These are phyloP conservation scores for Nephromyces sp. DNA, from an alignment of 169 alveolate genomes.

Conservation along the genomic window DNA sequence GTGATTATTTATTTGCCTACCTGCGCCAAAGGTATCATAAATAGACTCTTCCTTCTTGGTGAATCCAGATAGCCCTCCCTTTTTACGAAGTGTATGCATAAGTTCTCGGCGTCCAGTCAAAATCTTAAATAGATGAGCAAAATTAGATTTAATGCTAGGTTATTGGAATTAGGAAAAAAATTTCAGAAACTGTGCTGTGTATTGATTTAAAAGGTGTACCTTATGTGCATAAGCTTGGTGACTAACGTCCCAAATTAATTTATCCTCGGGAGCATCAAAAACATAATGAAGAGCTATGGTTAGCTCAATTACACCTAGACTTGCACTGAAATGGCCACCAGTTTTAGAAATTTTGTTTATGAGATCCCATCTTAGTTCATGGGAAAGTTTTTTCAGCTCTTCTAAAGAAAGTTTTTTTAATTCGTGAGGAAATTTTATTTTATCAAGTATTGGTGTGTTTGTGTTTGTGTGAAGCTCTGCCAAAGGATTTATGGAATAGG, in stretches of 20 bases:
- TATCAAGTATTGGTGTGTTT: neutral
- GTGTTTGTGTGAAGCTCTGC: too few relatives aligned
- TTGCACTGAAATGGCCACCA: conserved; percentile 74
- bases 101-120: conserved; percentile 70
- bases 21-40: conserved; percentile 77
- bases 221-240: conserved; percentile 61
- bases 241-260: conserved; percentile 65
- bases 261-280: conserved; percentile 65
- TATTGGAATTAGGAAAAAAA: neutral
- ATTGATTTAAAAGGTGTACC: neutral
- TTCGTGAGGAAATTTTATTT: neutral
- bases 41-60: conserved; percentile 56
- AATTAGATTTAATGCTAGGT: neutral
- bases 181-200: neutral
- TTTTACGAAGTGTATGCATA: conserved; percentile 57
- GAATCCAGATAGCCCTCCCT: conserved; percentile 68
- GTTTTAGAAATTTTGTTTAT: conserved; percentile 7
- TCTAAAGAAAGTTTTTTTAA: neutral
- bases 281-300: conserved; percentile 61
- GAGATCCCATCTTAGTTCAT: conserved; percentile 9
- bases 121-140: conserved; percentile 39
- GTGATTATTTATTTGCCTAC: conserved; percentile 11
- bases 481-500: too few relatives aligned
- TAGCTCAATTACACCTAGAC: conserved; percentile 67
- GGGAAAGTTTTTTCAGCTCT: neutral